Evolutionary conservation across 2,329 filamentous ascomycete genomes (phyloP).

Genomic region (Beauveria sp.): DNA sequence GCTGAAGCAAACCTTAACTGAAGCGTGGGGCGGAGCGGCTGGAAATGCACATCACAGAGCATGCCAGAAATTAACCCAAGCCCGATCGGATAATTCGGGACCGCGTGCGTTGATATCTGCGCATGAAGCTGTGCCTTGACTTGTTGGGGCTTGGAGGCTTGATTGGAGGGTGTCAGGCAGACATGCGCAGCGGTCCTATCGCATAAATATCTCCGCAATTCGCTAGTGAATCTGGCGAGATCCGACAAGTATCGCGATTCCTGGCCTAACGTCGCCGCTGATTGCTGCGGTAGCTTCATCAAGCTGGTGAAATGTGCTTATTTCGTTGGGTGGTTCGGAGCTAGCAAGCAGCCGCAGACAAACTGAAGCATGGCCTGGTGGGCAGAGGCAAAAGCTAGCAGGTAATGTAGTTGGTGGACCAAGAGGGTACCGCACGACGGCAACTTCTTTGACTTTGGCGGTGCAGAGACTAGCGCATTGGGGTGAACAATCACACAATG

Average conservation of each 20-base stretch:
- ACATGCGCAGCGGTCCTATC: neutral
- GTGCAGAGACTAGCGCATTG: neutral
- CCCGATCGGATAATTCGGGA: neutral
- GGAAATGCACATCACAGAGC: neutral
- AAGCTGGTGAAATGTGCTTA: neutral
- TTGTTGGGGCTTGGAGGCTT: neutral
- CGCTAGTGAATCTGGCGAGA: neutral
- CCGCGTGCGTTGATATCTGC: neutral
- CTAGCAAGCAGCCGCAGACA: neutral
- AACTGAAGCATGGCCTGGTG: neutral
- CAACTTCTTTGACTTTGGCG: neutral
- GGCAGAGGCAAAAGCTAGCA: neutral
- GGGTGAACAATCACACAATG: no score
- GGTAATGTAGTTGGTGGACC: neutral
- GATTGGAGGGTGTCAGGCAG: neutral
- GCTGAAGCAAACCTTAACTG: neutral
- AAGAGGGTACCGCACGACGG: neutral
- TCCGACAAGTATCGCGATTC: neutral
- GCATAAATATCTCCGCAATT: neutral
- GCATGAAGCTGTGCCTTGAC: neutral
- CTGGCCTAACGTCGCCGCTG: neutral
- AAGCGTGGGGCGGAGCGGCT: neutral
- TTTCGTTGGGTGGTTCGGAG: neutral
- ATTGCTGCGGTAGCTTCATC: neutral
- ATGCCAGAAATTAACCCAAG: neutral